Conservation (phyloP, 495 filamentous ascomycete genomes). For the Xylaria intraflava region DNA sequence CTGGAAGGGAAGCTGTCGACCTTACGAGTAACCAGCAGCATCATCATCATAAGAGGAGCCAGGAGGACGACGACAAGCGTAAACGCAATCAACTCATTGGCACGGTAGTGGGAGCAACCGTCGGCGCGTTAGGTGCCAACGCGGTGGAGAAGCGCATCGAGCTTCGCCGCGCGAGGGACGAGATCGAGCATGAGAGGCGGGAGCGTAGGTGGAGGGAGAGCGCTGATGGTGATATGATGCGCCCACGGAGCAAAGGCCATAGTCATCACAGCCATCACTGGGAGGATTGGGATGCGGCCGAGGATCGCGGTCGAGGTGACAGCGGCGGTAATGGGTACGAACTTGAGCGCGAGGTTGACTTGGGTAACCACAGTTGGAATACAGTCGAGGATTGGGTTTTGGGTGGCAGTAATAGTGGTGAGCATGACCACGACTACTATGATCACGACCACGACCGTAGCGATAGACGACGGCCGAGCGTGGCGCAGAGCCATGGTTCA, state of each 20-base stretch:
- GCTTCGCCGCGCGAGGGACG: constrained; percentile 18
- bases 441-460: background rate
- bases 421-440: background rate
- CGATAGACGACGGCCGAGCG: constrained; percentile 11
- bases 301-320: background rate
- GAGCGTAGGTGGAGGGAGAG: constrained; percentile 23
- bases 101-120: constrained; percentile 39
- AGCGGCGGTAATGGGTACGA: constrained; percentile 5
- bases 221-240: constrained; percentile 1
- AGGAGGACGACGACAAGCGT: constrained; percentile 10
- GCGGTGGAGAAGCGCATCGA: constrained; percentile 40
- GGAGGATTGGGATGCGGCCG: background rate
- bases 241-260: constrained; percentile 11
- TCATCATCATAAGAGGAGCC: background rate
- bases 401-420: constrained; percentile 14
- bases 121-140: constrained; percentile 42
- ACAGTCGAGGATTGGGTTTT: constrained; percentile 28
- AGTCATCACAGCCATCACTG: constrained; percentile 2
- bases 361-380: constrained; percentile 22
- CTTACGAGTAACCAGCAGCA: constrained; percentile 14
- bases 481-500: constrained; percentile 13
- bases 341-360: constrained; percentile 23
- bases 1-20: constrained; percentile 33
- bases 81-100: constrained; percentile 30
- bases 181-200: constrained; percentile 24